Percentiles rank a stretch among this genome's conserved stretches.
Evolutionary conservation across 2,329 filamentous ascomycete genomes (phyloP).

Genomic region (Colletotrichum graminicola): DNA sequence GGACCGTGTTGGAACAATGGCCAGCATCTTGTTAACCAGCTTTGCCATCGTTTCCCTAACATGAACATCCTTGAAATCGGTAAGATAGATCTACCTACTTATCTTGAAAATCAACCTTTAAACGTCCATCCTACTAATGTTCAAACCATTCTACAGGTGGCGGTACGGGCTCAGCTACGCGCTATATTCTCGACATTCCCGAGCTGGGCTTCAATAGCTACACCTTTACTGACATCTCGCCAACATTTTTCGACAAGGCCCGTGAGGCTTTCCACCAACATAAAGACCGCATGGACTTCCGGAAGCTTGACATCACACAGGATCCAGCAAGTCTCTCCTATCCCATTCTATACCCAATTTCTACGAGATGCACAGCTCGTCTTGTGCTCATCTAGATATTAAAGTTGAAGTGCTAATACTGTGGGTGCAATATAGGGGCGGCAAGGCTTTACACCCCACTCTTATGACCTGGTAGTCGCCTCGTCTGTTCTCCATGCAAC

Average conservation of each 20-base stretch:
- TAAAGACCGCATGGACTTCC: slow-evolving; percentile 16
- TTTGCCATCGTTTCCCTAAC: slow-evolving; percentile 10
- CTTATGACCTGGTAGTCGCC: slow-evolving; percentile 49
- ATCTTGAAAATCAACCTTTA: not conserved
- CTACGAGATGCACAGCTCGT: not conserved
- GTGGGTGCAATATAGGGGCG: not conserved
- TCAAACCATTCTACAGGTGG: not conserved
- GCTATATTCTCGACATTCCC: slow-evolving; percentile 3
- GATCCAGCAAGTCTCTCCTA: slow-evolving; percentile 38
- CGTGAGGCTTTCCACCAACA: slow-evolving; percentile 42
- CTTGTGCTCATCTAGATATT: not conserved
- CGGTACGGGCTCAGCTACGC: slow-evolving; percentile 26
- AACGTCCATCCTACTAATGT: not conserved
- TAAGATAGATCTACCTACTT: not conserved
- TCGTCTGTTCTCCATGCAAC: slow-evolving; percentile 50
- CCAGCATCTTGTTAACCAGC: not conserved
- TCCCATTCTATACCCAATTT: not conserved
- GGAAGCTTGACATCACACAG: slow-evolving; percentile 50
- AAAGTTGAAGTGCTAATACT: not conserved
- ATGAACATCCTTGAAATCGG: slow-evolving; percentile 48
- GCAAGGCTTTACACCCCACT: slow-evolving; percentile 47
- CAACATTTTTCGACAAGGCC: slow-evolving; percentile 43
- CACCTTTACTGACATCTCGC: slow-evolving; percentile 46
- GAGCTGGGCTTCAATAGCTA: slow-evolving; percentile 41
- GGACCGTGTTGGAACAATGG: slow-evolving; percentile 19